Conservation (phyloP, 495 filamentous ascomycete genomes). For the Cudoniella acicularis region DNA sequence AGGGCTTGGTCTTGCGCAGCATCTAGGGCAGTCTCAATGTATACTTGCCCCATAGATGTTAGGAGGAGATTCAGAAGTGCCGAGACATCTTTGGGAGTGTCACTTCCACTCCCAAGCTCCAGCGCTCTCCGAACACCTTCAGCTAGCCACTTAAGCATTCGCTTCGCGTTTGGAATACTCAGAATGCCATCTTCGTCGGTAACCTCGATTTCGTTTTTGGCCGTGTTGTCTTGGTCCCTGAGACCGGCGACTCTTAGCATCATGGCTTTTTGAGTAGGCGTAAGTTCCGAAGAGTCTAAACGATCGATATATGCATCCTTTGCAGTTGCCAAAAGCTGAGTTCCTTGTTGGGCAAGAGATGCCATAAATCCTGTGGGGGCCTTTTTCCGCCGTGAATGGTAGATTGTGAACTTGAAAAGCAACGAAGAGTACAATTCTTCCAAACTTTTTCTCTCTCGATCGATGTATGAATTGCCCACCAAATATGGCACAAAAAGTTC, state of each 20-base stretch:
- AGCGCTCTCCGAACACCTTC: conserved; percentile 92
- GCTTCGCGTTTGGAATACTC: conserved; percentile 79
- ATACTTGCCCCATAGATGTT: conserved; percentile 86
- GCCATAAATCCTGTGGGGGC: conserved; percentile 83
- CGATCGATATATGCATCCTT: conserved; percentile 81
- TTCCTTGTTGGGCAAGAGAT: conserved; percentile 79
- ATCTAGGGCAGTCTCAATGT: conserved; percentile 90
- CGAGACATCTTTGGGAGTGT: conserved; percentile 93
- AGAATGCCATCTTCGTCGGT: conserved; percentile 83
- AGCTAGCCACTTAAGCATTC: conserved; percentile 97
- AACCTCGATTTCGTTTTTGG: conserved; percentile 76
- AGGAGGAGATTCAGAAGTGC: conserved; percentile 81
- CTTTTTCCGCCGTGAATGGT: conserved; percentile 82
- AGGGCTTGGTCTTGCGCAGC: conserved; percentile 72
- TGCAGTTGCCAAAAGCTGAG: conserved; percentile 74
- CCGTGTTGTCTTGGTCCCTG: conserved; percentile 38
- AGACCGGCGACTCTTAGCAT: conserved; percentile 80
- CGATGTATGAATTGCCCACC: conserved; percentile 89
- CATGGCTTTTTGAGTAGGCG: conserved; percentile 77
- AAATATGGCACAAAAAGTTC: conserved; percentile 97
- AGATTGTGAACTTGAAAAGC: conserved; percentile 91
- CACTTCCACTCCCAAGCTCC: conserved; percentile 78
- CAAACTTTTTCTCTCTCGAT: conserved; percentile 82
- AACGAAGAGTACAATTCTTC: conserved; percentile 92
- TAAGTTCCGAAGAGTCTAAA: conserved; percentile 80